Base-by-base conservation (phyloP, 139 green algal genomes). In the Gonium pectorale region DNA sequence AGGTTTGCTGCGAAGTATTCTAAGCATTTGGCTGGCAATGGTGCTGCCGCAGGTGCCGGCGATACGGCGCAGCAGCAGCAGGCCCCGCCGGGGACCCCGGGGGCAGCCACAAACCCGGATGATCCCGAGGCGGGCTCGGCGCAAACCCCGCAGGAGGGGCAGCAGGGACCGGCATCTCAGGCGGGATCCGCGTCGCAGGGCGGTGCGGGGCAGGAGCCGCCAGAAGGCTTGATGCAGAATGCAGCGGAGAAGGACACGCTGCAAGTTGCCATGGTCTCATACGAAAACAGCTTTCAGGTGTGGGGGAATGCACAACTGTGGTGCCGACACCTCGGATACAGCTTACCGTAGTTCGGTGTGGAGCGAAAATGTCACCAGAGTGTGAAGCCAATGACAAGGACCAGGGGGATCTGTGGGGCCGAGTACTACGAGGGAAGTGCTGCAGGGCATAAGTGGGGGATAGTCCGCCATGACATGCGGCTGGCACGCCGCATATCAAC, bases 271-370 rank as follows among this genome's bases (percentile, higher is more conserved):
- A 71, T 86, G 69, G 67, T 86, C 69, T 86, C 81, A 3, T 86
- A 86, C 59, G 81, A 86, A 2, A 66, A 66, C 41, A 72, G 67
- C 69, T 86, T 71, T 54, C 66, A 59, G 81, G 81, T 86, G 69
- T 22, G 70, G 31, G 49, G 49, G 49, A n/a, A n/a, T n/a, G n/a
- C n/a, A n/a, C n/a, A n/a, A n/a, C n/a, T 56, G 13, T 13, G 13
- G 49, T 56, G 13, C 17, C 13, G 49, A 56, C 17, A 56, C 17
- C 49, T 56, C 13, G 49, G 49, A 56, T 56, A 17, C 49, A 56
- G n/a, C n/a, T n/a, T 56, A 13, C 13, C 13, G 49, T 13, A 26
- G 17, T 56, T 13, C 49, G 49, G 49, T 13, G 49, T 56, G 49
- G 13, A 56, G 13, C 49, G 13, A 17, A 17, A 56, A 26, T 13